Evolutionary conservation across 148 eudicot species (phyloP).

Genomic region (Rhododendron kiyosumense): DNA sequence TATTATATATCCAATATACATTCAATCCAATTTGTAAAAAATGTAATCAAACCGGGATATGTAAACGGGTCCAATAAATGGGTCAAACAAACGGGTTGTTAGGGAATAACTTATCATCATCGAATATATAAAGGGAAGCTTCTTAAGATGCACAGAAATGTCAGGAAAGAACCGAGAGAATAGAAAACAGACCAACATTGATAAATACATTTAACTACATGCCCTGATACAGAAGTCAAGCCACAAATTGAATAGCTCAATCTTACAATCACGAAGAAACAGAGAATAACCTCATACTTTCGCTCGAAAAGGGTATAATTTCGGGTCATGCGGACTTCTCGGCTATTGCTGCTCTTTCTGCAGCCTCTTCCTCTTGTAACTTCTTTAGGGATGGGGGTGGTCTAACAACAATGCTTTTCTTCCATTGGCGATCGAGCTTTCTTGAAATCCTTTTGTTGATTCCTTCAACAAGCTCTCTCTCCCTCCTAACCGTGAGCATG

Average conservation of each 20-base stretch:
- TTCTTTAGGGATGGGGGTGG: constrained; percentile 79
- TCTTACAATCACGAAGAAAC: not conserved
- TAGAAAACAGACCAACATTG: not conserved
- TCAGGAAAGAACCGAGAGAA: no score
- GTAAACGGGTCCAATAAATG: no score
- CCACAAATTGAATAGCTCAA: not conserved
- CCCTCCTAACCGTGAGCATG: constrained; percentile 80
- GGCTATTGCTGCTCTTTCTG: constrained; percentile 73
- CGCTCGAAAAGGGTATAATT: not conserved
- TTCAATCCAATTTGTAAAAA: no score
- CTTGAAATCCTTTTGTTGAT: constrained; percentile 77
- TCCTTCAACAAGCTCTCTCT: constrained; percentile 86
- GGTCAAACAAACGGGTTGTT: no score
- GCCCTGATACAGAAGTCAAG: not conserved
- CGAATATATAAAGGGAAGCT: no score
- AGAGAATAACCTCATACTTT: not conserved
- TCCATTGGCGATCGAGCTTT: constrained; percentile 82
- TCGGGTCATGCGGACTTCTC: constrained; percentile 37
- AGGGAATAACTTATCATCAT: no score
- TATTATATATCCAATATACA: no score
- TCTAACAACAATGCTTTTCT: constrained; percentile 66
- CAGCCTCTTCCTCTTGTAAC: constrained; percentile 62
- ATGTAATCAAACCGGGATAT: no score
- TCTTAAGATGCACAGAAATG: no score
- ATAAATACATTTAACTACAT: not conserved